Evolutionary conservation across 2,329 filamentous ascomycete species (phyloP), one percentile per base, ranked within the genome.

Genomic region (Thielaviopsis ethacetica): DNA sequence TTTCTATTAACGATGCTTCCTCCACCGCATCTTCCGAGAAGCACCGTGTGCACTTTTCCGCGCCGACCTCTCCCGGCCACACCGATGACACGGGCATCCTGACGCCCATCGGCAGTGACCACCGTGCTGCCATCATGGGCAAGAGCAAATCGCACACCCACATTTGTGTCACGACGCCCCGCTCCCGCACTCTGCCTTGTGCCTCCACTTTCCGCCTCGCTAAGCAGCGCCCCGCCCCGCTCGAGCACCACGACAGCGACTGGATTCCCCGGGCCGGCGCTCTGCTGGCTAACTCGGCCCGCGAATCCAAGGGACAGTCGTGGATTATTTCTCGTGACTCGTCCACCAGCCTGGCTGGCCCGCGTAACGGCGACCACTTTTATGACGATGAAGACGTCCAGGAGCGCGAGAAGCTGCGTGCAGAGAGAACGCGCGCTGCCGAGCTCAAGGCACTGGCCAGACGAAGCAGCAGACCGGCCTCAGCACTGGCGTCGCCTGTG

Each of bases 261-360:
- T 86, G 83, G 83, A 71, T 86, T 53, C 72, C 84, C 24, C 76
- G 82, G 30, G 77, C 82, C 0, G 83, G 82, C 53, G 81, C 81
- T 6, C 67, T 83, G 53, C 78, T 86, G 64, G 78, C 78, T 59
- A 77, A 76, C 56, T 80, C 83, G 66, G 74, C 82, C 19, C 74
- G 83, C 59, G 83, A 86, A 66, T 82, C 74, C 65, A 86, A 86
- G 69, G 84, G 84, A 15, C 83, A 86, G 68, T 72, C 78, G 15
- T 87, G 84, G 84, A 76, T 87, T 21, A 73, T 80, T n/a, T 80
- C 81, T 24, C 75, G 81, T 53, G 80, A 78, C 58, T 84, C 81
- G 66, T 84, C 82, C 1, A 85, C 81, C 9, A 83, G 78, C 65
- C 73, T 85, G 19, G 71, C 75, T 0, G 78, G 74, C 24, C 68